A percentile compares a stretch with the other conserved stretches of the same genome.
Evolutionary conservation across 352 stramenopile species (phyloP).

Genomic region (Phytophthora hybrid): DNA sequence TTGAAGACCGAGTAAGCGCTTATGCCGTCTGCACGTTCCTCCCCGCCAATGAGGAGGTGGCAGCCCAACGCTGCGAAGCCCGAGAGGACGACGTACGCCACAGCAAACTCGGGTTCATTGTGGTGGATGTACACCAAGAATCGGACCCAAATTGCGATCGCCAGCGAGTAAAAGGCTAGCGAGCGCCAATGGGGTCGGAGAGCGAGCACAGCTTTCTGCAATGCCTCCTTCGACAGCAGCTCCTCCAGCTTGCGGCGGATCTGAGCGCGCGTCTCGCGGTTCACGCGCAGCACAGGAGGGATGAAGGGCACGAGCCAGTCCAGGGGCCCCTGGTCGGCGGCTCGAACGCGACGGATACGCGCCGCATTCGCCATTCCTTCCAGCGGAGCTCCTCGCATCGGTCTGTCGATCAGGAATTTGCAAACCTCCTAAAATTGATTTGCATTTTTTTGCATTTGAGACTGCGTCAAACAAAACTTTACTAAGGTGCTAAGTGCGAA

Average conservation of each 20-base stretch:
- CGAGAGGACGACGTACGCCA: slow-evolving; percentile 70
- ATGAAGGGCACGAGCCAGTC: slow-evolving; percentile 88
- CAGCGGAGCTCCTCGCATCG: slow-evolving; percentile 15
- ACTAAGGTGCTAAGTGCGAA: too few species aligned
- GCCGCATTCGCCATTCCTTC: slow-evolving; percentile 13
- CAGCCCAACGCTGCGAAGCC: slow-evolving; percentile 51
- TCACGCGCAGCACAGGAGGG: slow-evolving; percentile 80
- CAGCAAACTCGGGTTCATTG: slow-evolving; percentile 61
- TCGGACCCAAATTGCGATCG: slow-evolving; percentile 49
- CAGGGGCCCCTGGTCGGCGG: slow-evolving; percentile 48
- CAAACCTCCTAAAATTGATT: background rate
- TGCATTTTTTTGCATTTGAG: too few species aligned
- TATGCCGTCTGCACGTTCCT: slow-evolving; percentile 36
- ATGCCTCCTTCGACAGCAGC: slow-evolving; percentile 47
- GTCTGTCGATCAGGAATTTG: background rate
- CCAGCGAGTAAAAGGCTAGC: slow-evolving; percentile 30
- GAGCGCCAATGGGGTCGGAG: slow-evolving; percentile 35
- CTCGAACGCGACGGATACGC: slow-evolving; percentile 15
- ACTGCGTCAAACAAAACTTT: too few species aligned
- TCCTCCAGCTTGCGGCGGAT: slow-evolving; percentile 44
- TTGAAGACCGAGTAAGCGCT: slow-evolving; percentile 91
- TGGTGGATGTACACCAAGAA: slow-evolving; percentile 58
- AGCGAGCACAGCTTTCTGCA: slow-evolving; percentile 24
- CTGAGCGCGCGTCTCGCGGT: slow-evolving; percentile 71
- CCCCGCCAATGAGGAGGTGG: slow-evolving; percentile 46